Evolutionary conservation across 441 rosid species (phyloP).

Genomic region (Jatropha podagrica): DNA sequence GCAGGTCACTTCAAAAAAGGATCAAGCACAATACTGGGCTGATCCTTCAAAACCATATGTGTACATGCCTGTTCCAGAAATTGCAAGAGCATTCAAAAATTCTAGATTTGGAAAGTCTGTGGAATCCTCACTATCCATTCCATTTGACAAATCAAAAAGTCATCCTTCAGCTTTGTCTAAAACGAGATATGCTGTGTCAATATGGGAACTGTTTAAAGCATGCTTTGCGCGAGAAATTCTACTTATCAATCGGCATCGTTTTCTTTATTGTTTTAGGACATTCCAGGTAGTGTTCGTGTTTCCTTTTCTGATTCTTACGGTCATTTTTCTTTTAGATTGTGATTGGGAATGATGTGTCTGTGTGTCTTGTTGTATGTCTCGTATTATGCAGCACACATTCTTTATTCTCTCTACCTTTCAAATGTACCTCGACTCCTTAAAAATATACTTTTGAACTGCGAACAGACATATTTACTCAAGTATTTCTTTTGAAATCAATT

Average conservation of each 20-base stretch:
- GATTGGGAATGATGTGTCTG: neutral
- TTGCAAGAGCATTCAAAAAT: constrained; percentile 64
- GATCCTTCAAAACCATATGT: constrained; percentile 71
- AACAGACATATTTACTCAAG: neutral
- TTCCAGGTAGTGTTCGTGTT: constrained; percentile 56
- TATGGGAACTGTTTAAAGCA: constrained; percentile 67
- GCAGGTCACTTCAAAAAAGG: constrained; percentile 90
- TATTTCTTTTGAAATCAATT: neutral
- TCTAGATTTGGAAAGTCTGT: constrained; percentile 62
- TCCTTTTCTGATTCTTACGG: constrained; percentile 8
- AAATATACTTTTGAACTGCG: neutral
- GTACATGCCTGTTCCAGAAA: constrained; percentile 60
- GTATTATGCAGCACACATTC: neutral
- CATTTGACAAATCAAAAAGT: constrained; percentile 49
- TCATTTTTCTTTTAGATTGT: neutral
- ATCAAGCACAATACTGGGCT: constrained; percentile 98
- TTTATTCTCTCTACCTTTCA: too few species aligned
- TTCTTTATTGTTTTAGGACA: constrained; percentile 83
- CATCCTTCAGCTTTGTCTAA: constrained; percentile 67
- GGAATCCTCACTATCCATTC: constrained; percentile 45
- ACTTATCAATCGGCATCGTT: constrained; percentile 65
- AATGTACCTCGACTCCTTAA: neutral
- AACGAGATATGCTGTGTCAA: constrained; percentile 66
- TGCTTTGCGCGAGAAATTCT: constrained; percentile 71
- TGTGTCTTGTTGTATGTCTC: neutral